A percentile compares a stretch with the other conserved stretches of the same genome.
phyloP scores from a whole-genome alignment of 1,139 yeast genomes.

The Blastobotrys persicus region DNA sequence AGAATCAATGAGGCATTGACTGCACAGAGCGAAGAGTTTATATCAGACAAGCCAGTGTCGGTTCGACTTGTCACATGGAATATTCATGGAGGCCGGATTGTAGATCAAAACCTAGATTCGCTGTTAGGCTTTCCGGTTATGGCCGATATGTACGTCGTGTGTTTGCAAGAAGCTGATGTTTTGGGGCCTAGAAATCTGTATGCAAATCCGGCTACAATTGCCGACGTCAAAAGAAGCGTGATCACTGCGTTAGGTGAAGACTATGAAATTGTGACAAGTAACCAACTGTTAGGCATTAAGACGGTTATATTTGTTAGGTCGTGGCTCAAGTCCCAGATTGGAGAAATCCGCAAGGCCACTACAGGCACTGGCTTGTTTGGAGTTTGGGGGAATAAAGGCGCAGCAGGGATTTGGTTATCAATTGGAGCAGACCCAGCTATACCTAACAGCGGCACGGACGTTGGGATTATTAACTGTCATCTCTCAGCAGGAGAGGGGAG shows the following conservation, averaged over 20 bases:
- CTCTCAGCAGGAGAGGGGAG: conserved; percentile 68
- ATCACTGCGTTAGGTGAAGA: conserved; percentile 30
- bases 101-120: conserved; percentile 25
- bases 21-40: conserved; percentile 13
- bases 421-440: conserved; percentile 34
- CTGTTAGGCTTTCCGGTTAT: conserved; percentile 28
- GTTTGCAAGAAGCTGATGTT: conserved; percentile 55
- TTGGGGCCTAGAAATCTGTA: conserved; percentile 44
- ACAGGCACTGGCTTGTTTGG: conserved; percentile 56
- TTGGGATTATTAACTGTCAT: conserved; percentile 62
- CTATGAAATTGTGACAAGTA: conserved; percentile 37
- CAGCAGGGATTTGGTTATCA: conserved; percentile 42
- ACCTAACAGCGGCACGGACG: conserved; percentile 42
- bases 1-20: conserved; percentile 7
- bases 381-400: conserved; percentile 62
- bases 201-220: conserved; percentile 44
- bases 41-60: conserved; percentile 22
- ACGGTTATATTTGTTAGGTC: conserved; percentile 42
- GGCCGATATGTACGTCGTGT: conserved; percentile 44
- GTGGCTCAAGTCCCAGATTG: conserved; percentile 39
- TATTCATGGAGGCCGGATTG: conserved; percentile 42
- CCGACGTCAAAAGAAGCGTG: conserved; percentile 39
- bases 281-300: conserved; percentile 51
- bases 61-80: conserved; percentile 48
- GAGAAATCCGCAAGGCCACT: conserved; percentile 40